Evolutionary conservation across 768 basidiomycete genomes (phyloP).

Genomic region (Candolleomyces efflorescens): DNA sequence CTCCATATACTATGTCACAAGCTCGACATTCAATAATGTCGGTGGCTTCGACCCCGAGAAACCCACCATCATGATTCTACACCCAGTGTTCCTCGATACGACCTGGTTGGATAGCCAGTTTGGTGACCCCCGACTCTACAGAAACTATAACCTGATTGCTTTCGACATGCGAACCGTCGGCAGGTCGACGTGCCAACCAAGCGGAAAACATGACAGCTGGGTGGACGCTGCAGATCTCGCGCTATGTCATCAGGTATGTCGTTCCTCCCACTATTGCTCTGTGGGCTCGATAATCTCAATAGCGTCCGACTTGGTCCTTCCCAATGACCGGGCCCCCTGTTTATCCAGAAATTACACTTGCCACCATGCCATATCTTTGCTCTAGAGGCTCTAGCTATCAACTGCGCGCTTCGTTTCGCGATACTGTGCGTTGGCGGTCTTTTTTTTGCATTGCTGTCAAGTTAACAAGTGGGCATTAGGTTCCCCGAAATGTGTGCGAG

Average conservation of each 20-base stretch:
- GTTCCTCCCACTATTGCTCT: not conserved
- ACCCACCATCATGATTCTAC: slow-evolving; percentile 65
- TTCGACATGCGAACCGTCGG: slow-evolving; percentile 70
- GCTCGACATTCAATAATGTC: slow-evolving; percentile 54
- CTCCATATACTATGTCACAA: slow-evolving; percentile 70
- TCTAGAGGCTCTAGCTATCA: slow-evolving; percentile 54
- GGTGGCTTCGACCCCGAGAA: slow-evolving; percentile 62
- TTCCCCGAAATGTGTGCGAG: slow-evolving; percentile 72
- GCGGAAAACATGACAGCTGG: slow-evolving; percentile 64
- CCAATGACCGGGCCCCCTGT: too few relatives aligned
- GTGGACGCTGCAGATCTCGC: slow-evolving; percentile 79
- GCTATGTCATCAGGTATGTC: slow-evolving; percentile 53
- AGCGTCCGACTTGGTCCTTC: too few relatives aligned
- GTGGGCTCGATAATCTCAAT: not conserved
- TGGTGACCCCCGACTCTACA: slow-evolving; percentile 57
- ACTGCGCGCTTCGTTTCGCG: slow-evolving; percentile 59
- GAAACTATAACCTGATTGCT: slow-evolving; percentile 64
- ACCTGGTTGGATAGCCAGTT: slow-evolving; percentile 66
- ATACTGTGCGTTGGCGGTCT: slow-evolving; percentile 45
- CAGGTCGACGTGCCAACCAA: slow-evolving; percentile 48
- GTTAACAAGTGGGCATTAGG: slow-evolving; percentile 27
- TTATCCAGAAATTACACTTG: slow-evolving; percentile 50
- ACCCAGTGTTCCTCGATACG: slow-evolving; percentile 64
- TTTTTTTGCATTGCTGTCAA: not conserved
- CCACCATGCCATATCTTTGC: slow-evolving; percentile 71